Evolutionary conservation across 495 filamentous ascomycete genomes (phyloP), one percentile per base, ranked within the genome.

Genomic region (Xylaria grammica): DNA sequence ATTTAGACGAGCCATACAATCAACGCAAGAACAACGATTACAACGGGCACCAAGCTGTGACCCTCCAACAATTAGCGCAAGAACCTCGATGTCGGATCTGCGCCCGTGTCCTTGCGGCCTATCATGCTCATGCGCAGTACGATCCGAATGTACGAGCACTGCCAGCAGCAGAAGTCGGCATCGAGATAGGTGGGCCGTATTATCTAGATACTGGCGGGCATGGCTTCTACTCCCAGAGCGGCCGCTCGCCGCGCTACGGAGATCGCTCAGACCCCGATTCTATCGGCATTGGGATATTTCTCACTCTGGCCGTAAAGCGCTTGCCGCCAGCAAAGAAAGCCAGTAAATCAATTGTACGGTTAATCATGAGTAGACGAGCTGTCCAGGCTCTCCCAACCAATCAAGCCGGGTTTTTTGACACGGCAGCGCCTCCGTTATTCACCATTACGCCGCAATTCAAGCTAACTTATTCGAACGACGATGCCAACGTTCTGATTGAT

Each of bases 391-490:
- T 11, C 11, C 48, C 4, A 4, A 50, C 48, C 6, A 10, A 30
- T n/a, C 4, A 27, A 27, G 11, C 13, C 13, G 24, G 29, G 26
- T 11, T 17, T 15, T 42, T 3, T 42, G 13, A 42, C 17, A n/a
- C n/a, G n/a, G 40, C 15, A 44, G 17, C 15, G 40, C 22, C 48
- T 20, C 2, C 48, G 10, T 29, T 50, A 24, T 50, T 50, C 11
- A 22, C 1, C 19, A 36, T 55, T 5, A 55, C 52, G 7, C 52
- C 52, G 10, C 52, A 20, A 15, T 40, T 36, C 36, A 36, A 55
- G 22, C 6, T 55, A 24, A 55, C 30, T 10, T 55, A 55, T 55
- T 55, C 52, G 4, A 55, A 26, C 19, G 52, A 36, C n/a, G 52
- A 20, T 36, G 11, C 30, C 1, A 20, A 10, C 9, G 15, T 22